Conservation (phyloP, 768 basidiomycete genomes). For the Steccherinum ochraceum region DNA sequence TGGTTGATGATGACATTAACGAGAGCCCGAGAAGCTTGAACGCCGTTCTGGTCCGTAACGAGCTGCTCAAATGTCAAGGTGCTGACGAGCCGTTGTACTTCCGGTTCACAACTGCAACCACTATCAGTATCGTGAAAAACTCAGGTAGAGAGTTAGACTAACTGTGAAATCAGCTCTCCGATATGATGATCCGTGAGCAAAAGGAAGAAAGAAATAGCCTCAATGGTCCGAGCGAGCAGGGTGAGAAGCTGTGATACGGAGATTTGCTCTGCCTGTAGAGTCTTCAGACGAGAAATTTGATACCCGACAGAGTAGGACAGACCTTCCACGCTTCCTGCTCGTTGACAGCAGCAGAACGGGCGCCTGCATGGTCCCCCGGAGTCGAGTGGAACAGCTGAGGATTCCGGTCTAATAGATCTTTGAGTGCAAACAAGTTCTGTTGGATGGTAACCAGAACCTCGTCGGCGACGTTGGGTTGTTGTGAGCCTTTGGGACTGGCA, state of each 20-base stretch:
- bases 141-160: constrained; percentile 22
- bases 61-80: constrained; percentile 81
- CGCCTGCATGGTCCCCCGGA: constrained; percentile 59
- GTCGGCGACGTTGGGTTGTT: constrained; percentile 61
- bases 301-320: not conserved
- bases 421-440: constrained; percentile 71
- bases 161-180: constrained; percentile 80
- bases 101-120: constrained; percentile 57
- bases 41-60: constrained; percentile 78
- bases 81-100: constrained; percentile 62
- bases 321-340: constrained; percentile 93
- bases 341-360: constrained; percentile 45
- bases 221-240: constrained; percentile 80
- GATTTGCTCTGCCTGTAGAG: constrained; percentile 63
- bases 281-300: constrained; percentile 8
- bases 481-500: constrained; percentile 36
- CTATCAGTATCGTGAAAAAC: constrained; percentile 1
- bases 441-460: constrained; percentile 61
- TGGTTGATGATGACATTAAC: constrained; percentile 97
- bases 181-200: constrained; percentile 89
- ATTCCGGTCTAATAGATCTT: constrained; percentile 73
- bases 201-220: constrained; percentile 90
- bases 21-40: constrained; percentile 80
- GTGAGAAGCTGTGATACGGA: constrained; percentile 74
- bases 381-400: constrained; percentile 81